phyloP scores from a whole-genome alignment of 306 rosid species.

The Vigna trinervia region DNA sequence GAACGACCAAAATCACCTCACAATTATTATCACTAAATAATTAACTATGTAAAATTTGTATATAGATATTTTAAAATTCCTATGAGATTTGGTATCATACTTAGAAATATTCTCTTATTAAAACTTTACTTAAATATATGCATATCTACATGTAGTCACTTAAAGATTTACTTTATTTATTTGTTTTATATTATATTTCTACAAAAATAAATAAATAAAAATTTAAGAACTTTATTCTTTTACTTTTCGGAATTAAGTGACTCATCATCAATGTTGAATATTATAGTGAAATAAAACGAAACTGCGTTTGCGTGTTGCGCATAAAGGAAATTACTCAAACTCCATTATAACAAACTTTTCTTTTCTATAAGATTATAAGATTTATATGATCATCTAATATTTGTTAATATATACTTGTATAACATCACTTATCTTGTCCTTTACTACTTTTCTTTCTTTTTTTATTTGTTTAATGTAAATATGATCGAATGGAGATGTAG shows the following conservation, averaged over 20 bases:
- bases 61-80: too few species aligned
- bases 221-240: background rate
- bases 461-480: too few species aligned
- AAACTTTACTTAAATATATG: too few species aligned
- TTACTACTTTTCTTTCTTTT: too few species aligned
- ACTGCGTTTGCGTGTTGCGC: background rate
- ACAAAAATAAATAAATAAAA: background rate
- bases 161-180: too few species aligned
- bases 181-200: background rate
- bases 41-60: background rate
- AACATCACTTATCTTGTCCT: too few species aligned
- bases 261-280: background rate
- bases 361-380: background rate
- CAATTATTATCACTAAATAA: background rate
- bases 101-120: too few species aligned
- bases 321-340: background rate
- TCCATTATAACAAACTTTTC: slow-evolving; percentile 2
- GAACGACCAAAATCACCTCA: background rate
- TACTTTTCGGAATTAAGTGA: background rate
- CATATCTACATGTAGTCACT: too few species aligned
- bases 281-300: background rate
- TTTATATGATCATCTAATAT: background rate
- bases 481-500: too few species aligned
- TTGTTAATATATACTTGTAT: background rate
- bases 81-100: too few species aligned